Evolutionary conservation across 768 basidiomycete genomes (phyloP).

Genomic region (Strobilomyces confusus): DNA sequence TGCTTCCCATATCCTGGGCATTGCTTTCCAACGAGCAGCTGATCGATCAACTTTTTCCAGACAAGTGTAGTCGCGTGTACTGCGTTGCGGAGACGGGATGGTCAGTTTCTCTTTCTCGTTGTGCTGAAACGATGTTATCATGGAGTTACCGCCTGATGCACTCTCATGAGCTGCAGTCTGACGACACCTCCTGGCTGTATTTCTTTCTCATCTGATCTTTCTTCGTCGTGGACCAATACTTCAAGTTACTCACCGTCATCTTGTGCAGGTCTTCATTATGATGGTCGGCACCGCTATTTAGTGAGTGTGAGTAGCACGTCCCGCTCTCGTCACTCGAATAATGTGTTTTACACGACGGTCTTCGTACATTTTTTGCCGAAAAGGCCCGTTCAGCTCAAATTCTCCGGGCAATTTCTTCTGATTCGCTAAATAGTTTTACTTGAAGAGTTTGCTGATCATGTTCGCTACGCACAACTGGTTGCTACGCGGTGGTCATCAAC

Average conservation of each 20-base stretch:
- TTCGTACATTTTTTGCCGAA: slow-evolving; percentile 78
- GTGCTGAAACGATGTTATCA: slow-evolving; percentile 12
- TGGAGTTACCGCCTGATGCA: slow-evolving; percentile 15
- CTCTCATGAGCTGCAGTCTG: slow-evolving; percentile 5
- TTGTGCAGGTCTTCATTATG: neutral
- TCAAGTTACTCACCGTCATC: neutral
- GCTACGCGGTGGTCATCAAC: too few species aligned
- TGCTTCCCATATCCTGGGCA: neutral
- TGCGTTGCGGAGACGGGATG: neutral
- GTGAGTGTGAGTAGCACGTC: neutral
- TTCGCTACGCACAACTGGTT: neutral
- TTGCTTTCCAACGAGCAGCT: neutral
- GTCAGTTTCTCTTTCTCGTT: neutral
- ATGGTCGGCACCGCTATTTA: neutral
- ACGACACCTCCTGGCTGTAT: slow-evolving; percentile 15
- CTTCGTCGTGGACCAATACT: neutral
- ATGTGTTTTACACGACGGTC: slow-evolving; percentile 42
- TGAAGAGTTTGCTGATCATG: neutral
- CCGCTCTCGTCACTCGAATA: neutral
- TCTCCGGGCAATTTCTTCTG: slow-evolving; percentile 72
- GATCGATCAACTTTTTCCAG: neutral
- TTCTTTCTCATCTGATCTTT: slow-evolving; percentile 11
- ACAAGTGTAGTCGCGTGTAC: neutral
- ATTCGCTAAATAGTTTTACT: slow-evolving; percentile 24
- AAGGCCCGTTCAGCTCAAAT: slow-evolving; percentile 79